Conservation (phyloP, 163 green algal species). For the Trebouxia gelatinosa region DNA sequence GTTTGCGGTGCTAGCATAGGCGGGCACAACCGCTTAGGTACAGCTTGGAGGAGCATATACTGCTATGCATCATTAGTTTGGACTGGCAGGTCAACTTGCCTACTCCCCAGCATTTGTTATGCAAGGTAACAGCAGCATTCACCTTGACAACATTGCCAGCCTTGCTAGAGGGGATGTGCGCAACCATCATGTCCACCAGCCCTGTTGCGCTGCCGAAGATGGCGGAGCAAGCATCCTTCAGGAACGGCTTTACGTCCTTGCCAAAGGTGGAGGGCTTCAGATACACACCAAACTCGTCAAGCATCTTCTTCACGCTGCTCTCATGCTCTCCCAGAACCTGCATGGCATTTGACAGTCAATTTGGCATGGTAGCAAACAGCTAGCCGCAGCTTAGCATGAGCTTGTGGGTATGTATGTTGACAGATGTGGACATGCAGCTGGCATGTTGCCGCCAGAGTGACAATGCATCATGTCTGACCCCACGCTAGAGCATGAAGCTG, state of each 20-base stretch:
- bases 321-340: conserved; percentile 59
- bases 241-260: conserved; percentile 90
- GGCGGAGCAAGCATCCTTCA: conserved; percentile 75
- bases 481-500: too few relatives aligned
- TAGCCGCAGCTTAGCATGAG: background rate
- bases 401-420: background rate
- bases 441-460: background rate
- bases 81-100: too few relatives aligned
- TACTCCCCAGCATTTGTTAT: too few relatives aligned
- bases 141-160: conserved; percentile 76
- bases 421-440: background rate
- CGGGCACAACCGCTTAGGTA: too few relatives aligned
- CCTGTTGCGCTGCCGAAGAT: conserved; percentile 79
- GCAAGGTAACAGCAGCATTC: background rate
- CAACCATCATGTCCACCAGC: conserved; percentile 88
- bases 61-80: too few relatives aligned
- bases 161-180: conserved; percentile 77
- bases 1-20: too few relatives aligned
- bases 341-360: background rate
- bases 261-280: conserved; percentile 77
- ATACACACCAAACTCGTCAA: conserved; percentile 85
- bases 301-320: conserved; percentile 48
- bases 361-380: too few relatives aligned
- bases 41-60: too few relatives aligned
- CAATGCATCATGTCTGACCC: background rate